Conservation (phyloP, 352 stramenopile genomes). For the Phytophthora cryptogea region DNA sequence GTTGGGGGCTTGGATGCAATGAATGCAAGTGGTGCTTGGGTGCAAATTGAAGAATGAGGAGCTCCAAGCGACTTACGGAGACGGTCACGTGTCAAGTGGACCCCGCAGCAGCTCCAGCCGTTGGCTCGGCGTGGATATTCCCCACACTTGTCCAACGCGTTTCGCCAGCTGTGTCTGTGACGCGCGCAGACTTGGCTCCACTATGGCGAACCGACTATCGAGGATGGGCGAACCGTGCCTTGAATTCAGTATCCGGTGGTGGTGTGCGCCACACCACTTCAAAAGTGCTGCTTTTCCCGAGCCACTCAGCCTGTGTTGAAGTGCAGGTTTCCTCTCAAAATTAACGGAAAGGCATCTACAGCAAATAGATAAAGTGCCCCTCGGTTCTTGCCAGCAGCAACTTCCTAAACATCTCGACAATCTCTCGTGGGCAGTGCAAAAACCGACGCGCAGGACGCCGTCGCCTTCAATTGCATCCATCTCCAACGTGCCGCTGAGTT, state of each 20-base stretch:
- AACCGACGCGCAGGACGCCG: slow-evolving; percentile 5
- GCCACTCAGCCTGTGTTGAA: slow-evolving; percentile 32
- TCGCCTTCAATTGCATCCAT: slow-evolving; percentile 5
- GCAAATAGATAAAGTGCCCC: not conserved
- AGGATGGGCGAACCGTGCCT: slow-evolving; percentile 5
- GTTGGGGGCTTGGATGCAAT: slow-evolving; percentile 1
- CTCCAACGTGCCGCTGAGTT: slow-evolving; percentile 31
- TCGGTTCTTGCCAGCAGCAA: slow-evolving; percentile 20
- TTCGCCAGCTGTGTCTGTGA: slow-evolving; percentile 19
- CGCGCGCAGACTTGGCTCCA: slow-evolving; percentile 22
- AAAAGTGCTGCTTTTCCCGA: slow-evolving; percentile 8
- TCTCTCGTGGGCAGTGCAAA: slow-evolving; percentile 2
- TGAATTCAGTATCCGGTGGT: slow-evolving; percentile 3
- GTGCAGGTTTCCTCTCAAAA: slow-evolving; percentile 18
- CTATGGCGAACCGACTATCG: slow-evolving; percentile 6
- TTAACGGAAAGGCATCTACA: slow-evolving; percentile 8
- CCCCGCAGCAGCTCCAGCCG: slow-evolving; percentile 3
- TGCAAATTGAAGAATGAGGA: slow-evolving; percentile 26
- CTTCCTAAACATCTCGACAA: not conserved
- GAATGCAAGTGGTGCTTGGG: slow-evolving; percentile 1
- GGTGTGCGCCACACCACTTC: slow-evolving; percentile 4
- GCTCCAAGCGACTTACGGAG: slow-evolving; percentile 10
- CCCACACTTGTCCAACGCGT: slow-evolving; percentile 22
- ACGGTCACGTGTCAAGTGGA: slow-evolving; percentile 9
- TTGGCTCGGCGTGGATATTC: slow-evolving; percentile 21